Base-by-base conservation (phyloP, 1,139 yeast species). In the Suhomyces bolitotheri region DNA sequence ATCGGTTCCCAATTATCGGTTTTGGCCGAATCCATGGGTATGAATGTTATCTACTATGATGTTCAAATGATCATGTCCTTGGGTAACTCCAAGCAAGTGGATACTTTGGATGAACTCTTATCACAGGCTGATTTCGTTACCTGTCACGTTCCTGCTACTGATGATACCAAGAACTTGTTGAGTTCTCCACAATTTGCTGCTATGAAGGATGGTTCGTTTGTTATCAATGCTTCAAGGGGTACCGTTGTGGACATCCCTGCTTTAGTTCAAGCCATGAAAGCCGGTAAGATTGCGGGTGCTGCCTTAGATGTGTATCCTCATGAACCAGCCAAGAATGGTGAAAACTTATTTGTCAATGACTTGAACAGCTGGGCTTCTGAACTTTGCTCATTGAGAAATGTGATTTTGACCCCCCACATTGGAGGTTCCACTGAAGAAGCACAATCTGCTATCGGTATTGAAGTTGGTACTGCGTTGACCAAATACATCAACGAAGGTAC, bases 371-470 rank as follows among this genome's bases (percentile, higher is more conserved):
- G 96, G 94, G 79, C 88, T 40, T 73, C 86, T 22, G 96, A 90
- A 58, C 76, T 94, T 52, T 76, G 82, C 49, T 73, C 86, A 13
- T 76, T 89, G 61, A 80, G 94, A 68, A 94, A 92, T 62, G 82
- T 92, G 39, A 89, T 94, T 46, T 75, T 92, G 57, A 83, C 97
- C 38, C 99, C 99, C 24, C 99, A 92, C 60, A 92, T 92, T 54
- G 99, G 99, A 69, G 98, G 98, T 47, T 89, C 97, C 33, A 92
- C 99, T 31, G 97, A 92, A 66, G 99, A 92, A 71, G 98, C 98
- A 22, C 99, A 92, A 74, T 79, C 89, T 43, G 96, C 97, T 33
- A 92, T 92, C 60, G 98, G 99, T 66, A 73, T 90, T 44, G 99
- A 92, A 70, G 99, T 92, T 42, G 89, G 84, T 40, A 73, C 85